A percentile compares a stretch with the other conserved stretches of the same genome.
phyloP scores from a whole-genome alignment of 257 asterid species.

The Ophiorrhiza pumila region DNA sequence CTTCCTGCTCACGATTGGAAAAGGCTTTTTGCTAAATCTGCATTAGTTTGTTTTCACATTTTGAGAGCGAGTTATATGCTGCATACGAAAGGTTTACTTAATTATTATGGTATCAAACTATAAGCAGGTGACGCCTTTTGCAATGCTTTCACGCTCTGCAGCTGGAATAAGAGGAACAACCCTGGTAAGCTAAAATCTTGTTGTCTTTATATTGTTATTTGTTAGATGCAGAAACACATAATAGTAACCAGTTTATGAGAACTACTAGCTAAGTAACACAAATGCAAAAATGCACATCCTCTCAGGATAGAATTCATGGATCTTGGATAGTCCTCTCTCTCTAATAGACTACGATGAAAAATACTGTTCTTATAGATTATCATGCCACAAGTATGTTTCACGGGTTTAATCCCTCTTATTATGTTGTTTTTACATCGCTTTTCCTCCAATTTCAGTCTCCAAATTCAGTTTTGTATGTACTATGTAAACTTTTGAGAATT shows the following conservation, averaged over 20 bases:
- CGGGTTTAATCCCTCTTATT: background rate
- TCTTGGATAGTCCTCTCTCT: background rate
- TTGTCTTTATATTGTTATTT: background rate
- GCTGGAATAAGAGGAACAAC: constrained; percentile 99
- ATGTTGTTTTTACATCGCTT: background rate
- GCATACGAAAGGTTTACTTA: background rate
- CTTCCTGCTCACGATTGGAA: constrained; percentile 4
- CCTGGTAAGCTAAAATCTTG: constrained; percentile 45
- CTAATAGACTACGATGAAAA: background rate
- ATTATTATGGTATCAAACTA: constrained; percentile 16
- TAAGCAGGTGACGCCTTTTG: constrained; percentile 88
- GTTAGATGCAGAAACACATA: background rate
- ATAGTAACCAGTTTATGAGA: background rate
- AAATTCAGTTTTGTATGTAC: no score
- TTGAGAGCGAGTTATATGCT: background rate
- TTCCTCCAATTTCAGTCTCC: background rate
- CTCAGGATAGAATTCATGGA: background rate
- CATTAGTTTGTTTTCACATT: background rate
- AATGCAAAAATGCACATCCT: background rate
- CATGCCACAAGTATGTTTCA: background rate
- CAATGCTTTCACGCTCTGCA: constrained; percentile 89
- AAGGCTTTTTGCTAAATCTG: background rate
- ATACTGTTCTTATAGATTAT: background rate
- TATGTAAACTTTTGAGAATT: background rate
- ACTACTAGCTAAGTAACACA: background rate